Conservation (phyloP, 768 basidiomycete genomes). For the Termitomyces sp. region DNA sequence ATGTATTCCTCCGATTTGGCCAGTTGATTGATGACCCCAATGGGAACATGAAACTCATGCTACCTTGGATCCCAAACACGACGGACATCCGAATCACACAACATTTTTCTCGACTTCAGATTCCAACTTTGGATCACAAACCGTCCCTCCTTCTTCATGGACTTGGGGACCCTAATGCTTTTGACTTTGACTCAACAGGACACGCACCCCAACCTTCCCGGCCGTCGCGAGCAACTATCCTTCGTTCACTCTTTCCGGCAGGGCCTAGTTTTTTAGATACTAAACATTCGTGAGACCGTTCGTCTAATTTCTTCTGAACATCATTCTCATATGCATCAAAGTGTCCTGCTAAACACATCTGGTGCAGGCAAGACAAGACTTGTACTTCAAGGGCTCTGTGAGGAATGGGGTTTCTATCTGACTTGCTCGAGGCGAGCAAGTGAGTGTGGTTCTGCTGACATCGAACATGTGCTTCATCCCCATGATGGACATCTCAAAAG, state of each 20-base stretch:
- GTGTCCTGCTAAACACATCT: too few relatives aligned
- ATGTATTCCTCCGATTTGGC: background rate
- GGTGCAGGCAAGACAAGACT: too few relatives aligned
- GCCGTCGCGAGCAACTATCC: background rate
- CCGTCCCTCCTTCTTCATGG: background rate
- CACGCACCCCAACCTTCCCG: background rate
- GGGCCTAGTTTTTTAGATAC: background rate
- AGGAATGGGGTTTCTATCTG: too few relatives aligned
- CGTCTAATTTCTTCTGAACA: too few relatives aligned
- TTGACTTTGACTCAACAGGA: background rate
- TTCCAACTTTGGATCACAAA: background rate
- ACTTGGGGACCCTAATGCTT: background rate
- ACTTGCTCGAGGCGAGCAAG: too few relatives aligned
- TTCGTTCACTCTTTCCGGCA: background rate
- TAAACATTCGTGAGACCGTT: background rate
- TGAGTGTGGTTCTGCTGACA: too few relatives aligned
- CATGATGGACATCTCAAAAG: too few relatives aligned
- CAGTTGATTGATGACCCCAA: background rate
- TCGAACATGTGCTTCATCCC: too few relatives aligned
- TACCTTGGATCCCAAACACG: background rate
- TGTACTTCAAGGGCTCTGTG: too few relatives aligned
- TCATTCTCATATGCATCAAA: too few relatives aligned
- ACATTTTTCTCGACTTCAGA: background rate
- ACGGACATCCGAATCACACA: background rate
- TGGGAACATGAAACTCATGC: background rate